Conservation (phyloP, 345 rosid genomes). For the Ricinus communis region DNA sequence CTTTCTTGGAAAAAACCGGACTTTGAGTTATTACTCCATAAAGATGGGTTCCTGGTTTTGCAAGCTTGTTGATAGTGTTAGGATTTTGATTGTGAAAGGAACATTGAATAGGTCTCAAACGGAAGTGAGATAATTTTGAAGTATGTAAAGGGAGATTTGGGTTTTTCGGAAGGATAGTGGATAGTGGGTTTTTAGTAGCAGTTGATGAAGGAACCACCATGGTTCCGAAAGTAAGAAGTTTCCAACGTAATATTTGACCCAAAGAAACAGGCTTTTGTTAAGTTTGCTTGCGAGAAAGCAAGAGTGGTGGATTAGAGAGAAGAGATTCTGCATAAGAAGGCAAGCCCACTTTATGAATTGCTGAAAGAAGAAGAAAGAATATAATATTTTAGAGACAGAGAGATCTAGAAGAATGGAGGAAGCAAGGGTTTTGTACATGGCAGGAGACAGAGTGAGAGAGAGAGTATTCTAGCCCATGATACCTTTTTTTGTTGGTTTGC, state of each 20-base stretch:
- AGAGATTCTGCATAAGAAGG: neutral
- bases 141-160: neutral
- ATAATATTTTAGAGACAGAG: neutral
- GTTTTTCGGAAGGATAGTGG: slow-evolving; percentile 6
- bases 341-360: slow-evolving; percentile 1
- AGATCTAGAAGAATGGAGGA: slow-evolving; percentile 9
- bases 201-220: slow-evolving; percentile 18
- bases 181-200: slow-evolving; percentile 9
- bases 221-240: neutral
- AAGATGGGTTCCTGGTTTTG: slow-evolving; percentile 24
- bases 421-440: neutral
- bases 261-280: neutral
- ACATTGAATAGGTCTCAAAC: slow-evolving; percentile 8
- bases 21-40: slow-evolving; percentile 27
- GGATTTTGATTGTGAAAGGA: slow-evolving; percentile 21
- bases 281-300: neutral
- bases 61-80: slow-evolving; percentile 20
- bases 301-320: neutral
- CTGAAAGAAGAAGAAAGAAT: slow-evolving; percentile 15
- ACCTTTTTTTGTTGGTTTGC: neutral
- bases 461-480: neutral
- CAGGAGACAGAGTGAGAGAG: neutral
- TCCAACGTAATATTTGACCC: neutral
- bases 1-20: slow-evolving; percentile 37
- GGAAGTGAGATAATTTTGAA: slow-evolving; percentile 4